A percentile compares a stretch with the other conserved stretches of the same genome.
phyloP scores from a whole-genome alignment of 805 yeast genomes.

The Hanseniaspora clermontiae region DNA sequence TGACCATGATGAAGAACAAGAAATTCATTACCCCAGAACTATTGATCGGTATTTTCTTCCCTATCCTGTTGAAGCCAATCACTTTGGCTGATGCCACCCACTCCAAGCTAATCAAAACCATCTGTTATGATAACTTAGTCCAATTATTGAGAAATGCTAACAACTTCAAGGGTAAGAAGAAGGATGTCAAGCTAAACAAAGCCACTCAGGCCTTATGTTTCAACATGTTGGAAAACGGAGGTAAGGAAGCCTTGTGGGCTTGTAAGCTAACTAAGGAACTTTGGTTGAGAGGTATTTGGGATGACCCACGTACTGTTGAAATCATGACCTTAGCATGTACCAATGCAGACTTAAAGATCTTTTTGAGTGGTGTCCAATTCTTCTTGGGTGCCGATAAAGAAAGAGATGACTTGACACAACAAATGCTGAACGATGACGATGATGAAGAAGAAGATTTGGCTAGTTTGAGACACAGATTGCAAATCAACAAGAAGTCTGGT shows the following conservation, averaged over 20 bases:
- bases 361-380: conserved; percentile 78
- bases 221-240: conserved; percentile 50
- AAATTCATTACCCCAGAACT: conserved; percentile 65
- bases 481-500: conserved; percentile 67
- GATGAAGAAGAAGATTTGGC: conserved; percentile 67
- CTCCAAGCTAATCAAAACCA: conserved; percentile 70
- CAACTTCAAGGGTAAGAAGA: conserved; percentile 46
- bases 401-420: conserved; percentile 58
- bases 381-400: conserved; percentile 92
- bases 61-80: conserved; percentile 38
- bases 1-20: conserved; percentile 83
- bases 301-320: conserved; percentile 92
- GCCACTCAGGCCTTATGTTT: conserved; percentile 86
- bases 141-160: conserved; percentile 71
- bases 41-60: conserved; percentile 77
- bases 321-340: conserved; percentile 92
- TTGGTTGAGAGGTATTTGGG: conserved; percentile 98
- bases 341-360: conserved; percentile 68
- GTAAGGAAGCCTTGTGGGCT: conserved; percentile 76
- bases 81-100: conserved; percentile 42
- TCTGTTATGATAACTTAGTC: conserved; percentile 68
- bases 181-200: conserved; percentile 77
- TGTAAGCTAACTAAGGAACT: conserved; percentile 86
- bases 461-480: conserved; percentile 66
- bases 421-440: conserved; percentile 52